Base-by-base conservation (phyloP, 192 early-diverging fungal genomes). In the Coemansia sp. region DNA sequence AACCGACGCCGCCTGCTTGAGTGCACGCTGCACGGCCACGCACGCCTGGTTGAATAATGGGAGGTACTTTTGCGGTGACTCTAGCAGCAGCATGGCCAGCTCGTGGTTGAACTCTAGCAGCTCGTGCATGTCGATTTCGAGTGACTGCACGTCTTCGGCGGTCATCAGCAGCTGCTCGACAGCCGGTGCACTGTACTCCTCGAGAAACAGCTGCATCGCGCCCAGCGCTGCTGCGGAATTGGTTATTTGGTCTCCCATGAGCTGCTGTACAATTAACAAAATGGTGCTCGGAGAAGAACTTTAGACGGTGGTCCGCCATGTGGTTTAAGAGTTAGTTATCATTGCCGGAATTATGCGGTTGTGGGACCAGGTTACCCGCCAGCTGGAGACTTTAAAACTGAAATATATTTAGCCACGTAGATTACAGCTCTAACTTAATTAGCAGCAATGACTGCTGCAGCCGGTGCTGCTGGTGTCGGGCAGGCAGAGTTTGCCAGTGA, bases 81-180 rank as follows among this genome's bases (percentile, higher is more conserved):
- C 60, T 1, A 70, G 51, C 29, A 70, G 30, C 14, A 43, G 14
- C 28, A 41, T 36, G 6, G 55, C 67, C 1, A 70, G 32, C 31
- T 70, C 55, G 21, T 63, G 31, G 50, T 62, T 63, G 46, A 41
- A 58, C 22, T 70, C 55, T 3, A 63, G 17, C 10, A 70, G 41
- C 20, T 28, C 20, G 30, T 63, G 60, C 55, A 70, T 50, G 45
- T 70, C 67, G 2, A 63, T 39, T 10, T 25, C 43, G 4, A 62
- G 14, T 11, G 60, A 67, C 17, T 19, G 31, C 8, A 34, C 19
- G 72, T 43, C 29, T 20, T 30, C 28, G 5, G 12, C 26, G 20
- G 39, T 41, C 2, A 30, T 32, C 8, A 56, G 23, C 22, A 56
- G 43, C 15, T 14, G 15, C 22, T 43, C 31, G 30, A 56, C 23